Percentiles rank a stretch among this genome's conserved stretches.
Conservation (phyloP, 2,329 filamentous ascomycete genomes). For the Botryosphaeria dothidea region DNA sequence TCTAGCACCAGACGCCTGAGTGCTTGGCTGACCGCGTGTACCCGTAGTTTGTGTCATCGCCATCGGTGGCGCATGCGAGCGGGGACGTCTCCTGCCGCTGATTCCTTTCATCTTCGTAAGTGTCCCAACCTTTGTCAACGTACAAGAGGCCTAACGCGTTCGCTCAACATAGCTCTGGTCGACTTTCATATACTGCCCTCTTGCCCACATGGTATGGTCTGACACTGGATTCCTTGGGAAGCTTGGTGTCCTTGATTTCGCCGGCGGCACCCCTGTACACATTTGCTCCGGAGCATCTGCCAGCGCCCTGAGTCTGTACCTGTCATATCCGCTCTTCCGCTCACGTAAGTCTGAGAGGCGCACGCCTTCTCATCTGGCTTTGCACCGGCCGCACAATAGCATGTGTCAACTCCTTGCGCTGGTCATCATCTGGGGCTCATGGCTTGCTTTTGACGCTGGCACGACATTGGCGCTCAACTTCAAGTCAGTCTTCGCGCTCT, state of each 20-base stretch:
- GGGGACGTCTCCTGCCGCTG: constrained; percentile 48
- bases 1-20: neutral
- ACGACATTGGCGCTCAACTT: constrained; percentile 79
- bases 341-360: constrained; percentile 46
- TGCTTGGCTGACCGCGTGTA: neutral
- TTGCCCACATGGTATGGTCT: constrained; percentile 97
- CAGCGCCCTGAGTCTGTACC: constrained; percentile 47
- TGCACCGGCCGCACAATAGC: constrained; percentile 88
- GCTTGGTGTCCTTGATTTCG: constrained; percentile 83
- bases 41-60: constrained; percentile 49
- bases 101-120: constrained; percentile 50
- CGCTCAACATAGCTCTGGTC: constrained; percentile 61
- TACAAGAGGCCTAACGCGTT: too few species aligned
- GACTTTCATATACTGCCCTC: constrained; percentile 85
- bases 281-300: constrained; percentile 75
- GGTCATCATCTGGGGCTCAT: constrained; percentile 94
- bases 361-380: constrained; percentile 71
- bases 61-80: constrained; percentile 51
- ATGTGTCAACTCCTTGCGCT: constrained; percentile 90
- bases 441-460: constrained; percentile 93
- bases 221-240: constrained; percentile 74
- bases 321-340: constrained; percentile 52
- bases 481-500: constrained; percentile 83
- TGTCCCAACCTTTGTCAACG: too few species aligned
- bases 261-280: constrained; percentile 87